Base-by-base conservation (phyloP, 805 yeast genomes). In the Saturnispora sanitii region DNA sequence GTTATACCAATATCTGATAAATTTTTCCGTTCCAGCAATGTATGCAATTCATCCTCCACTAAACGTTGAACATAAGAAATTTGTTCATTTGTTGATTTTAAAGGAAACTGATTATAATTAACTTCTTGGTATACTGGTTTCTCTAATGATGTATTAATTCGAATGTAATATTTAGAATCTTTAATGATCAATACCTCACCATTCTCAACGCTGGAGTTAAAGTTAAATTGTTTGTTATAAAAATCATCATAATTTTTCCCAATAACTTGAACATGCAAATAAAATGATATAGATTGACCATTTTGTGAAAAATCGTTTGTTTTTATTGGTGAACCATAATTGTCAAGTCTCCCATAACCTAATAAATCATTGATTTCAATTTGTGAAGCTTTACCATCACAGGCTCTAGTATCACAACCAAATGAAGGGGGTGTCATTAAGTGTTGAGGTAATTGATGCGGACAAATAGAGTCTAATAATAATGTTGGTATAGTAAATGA, bases 261-360 rank as follows among this genome's bases (percentile, higher is more conserved):
- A 21, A 77, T 70, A 34, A 75, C 60, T 41, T 69, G 68, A n/a
- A 76, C 75, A 44, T 71, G 76, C 16, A 77, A 62, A 2, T 72
- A 62, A 50, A 76, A 76, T 22, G 70, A 60, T 13, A 75, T 56
- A 30, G 77, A 70, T 20, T 51, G 49, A 17, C 56, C 69, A 43
- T 58, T 64, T 23, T 58, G 56, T 7, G 65, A 50, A 33, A 65
- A 56, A 56, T 77, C 83, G 11, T 57, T 59, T 3, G 73, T 68
- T 41, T 68, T 53, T 4, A 77, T 55, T 1, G 82, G 82, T 0
- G 75, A 65, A 1, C 82, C 82, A 35, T 43, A 42, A 28, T 64
- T 48, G 1, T 59, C 51, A n/a, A 63, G 62, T 44, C 71, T 68
- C 7, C 80, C 82, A 53, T 76, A 77, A 0, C 82, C 82, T 23